Conservation (phyloP, 352 stramenopile species). For the Phytophthora niederhauseri region DNA sequence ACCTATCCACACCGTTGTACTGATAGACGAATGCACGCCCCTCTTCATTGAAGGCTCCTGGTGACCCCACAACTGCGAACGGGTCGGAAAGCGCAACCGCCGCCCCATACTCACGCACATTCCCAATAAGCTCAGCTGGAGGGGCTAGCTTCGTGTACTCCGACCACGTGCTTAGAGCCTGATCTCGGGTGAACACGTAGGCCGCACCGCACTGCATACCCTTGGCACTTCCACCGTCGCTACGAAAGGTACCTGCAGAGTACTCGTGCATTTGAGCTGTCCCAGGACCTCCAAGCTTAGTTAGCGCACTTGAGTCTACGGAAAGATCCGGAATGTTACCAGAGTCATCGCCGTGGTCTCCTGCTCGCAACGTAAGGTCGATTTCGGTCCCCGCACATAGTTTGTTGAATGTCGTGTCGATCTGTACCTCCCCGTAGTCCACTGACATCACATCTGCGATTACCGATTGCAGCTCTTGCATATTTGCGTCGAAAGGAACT, state of each 20-base stretch:
- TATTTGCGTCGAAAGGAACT: conserved; percentile 67
- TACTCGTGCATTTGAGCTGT: conserved; percentile 61
- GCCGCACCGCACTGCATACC: conserved; percentile 71
- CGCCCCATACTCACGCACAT: conserved; percentile 63
- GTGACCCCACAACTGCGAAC: conserved; percentile 68
- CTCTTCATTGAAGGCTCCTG: conserved; percentile 56
- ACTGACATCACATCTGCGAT: conserved; percentile 68
- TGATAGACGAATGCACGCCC: conserved; percentile 82
- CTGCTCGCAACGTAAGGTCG: conserved; percentile 54
- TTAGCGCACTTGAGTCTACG: conserved; percentile 49
- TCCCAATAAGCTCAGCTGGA: conserved; percentile 40
- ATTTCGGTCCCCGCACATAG: conserved; percentile 64
- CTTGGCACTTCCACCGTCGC: conserved; percentile 62
- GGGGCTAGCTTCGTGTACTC: conserved; percentile 63
- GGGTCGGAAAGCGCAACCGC: conserved; percentile 53
- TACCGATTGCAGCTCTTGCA: conserved; percentile 48
- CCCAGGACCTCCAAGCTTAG: conserved; percentile 40
- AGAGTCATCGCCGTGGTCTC: conserved; percentile 56
- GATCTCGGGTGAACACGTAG: conserved; percentile 64
- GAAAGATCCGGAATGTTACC: conserved; percentile 69
- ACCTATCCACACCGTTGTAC: conserved; percentile 50
- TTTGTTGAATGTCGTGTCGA: conserved; percentile 54
- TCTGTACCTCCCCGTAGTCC: conserved; percentile 52
- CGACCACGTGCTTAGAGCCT: conserved; percentile 46
- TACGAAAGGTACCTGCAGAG: conserved; percentile 58